These are phyloP conservation scores for Rhizomucor pusillus DNA, from an alignment of 371 early-diverging fungal species.

Conservation along the genomic window DNA sequence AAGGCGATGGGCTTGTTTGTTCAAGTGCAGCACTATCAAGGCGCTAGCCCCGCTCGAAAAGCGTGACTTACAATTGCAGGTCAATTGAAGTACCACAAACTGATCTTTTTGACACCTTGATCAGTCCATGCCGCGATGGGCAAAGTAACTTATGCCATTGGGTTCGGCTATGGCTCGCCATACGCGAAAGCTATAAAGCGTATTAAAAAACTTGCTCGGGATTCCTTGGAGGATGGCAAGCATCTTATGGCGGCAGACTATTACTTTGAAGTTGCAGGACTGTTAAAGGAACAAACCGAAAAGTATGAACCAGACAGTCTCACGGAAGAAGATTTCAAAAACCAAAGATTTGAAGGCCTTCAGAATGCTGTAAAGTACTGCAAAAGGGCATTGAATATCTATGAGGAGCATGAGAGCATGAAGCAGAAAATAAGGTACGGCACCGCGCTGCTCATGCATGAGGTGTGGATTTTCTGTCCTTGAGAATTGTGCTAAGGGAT, in stretches of 20 bases:
- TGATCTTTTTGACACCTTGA: too few species aligned
- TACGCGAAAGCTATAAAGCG: constrained; percentile 17
- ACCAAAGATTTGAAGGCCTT: constrained; percentile 8
- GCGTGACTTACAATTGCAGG: too few species aligned
- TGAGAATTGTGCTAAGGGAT: constrained; percentile 1
- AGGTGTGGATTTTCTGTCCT: too few species aligned
- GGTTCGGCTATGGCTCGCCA: constrained; percentile 15
- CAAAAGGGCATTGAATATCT: constrained; percentile 5
- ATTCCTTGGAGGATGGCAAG: neutral
- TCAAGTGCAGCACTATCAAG: too few species aligned
- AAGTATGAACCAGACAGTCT: neutral
- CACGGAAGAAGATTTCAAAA: constrained; percentile 3
- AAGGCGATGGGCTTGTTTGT: too few species aligned
- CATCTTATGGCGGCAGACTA: constrained; percentile 11
- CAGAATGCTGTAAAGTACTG: constrained; percentile 16
- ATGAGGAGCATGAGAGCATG: neutral
- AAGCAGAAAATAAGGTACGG: neutral
- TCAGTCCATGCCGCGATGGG: constrained; percentile 21
- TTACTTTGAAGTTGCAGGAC: neutral
- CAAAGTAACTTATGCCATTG: constrained; percentile 38
- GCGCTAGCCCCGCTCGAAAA: too few species aligned
- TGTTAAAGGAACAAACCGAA: neutral
- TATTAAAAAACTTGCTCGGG: constrained; percentile 9
- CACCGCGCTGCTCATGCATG: neutral
- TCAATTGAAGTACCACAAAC: too few species aligned